Evolutionary conservation across 345 rosid genomes (phyloP).

Genomic region (Dipteronia sinensis): DNA sequence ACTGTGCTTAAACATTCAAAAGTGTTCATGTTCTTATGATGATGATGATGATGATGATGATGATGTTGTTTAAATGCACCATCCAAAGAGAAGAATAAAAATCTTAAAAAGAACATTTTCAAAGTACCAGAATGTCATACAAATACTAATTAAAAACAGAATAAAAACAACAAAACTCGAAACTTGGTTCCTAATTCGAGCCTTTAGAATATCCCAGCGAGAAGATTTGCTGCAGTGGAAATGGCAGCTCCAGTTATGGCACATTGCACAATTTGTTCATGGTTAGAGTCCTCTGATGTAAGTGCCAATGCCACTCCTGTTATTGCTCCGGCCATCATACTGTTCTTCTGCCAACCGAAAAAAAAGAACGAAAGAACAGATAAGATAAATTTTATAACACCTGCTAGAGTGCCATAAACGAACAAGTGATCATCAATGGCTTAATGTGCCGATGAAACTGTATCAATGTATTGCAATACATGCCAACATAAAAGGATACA

Average conservation of each 20-base stretch:
- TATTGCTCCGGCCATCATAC: slow-evolving; percentile 89
- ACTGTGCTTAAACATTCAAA: background rate
- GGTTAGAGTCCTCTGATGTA: slow-evolving; percentile 60
- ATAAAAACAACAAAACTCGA: background rate
- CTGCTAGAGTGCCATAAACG: too few relatives aligned
- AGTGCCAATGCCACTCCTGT: slow-evolving; percentile 84
- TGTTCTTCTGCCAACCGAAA: slow-evolving; percentile 62
- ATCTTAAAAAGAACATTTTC: background rate
- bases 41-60: background rate
- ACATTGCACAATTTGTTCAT: slow-evolving; percentile 78
- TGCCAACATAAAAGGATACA: too few relatives aligned
- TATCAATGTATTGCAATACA: background rate
- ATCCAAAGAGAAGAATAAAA: background rate
- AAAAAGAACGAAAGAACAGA: background rate
- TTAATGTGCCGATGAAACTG: too few relatives aligned
- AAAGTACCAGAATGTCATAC: background rate
- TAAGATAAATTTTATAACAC: too few relatives aligned
- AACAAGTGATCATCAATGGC: too few relatives aligned
- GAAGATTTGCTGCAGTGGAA: slow-evolving; percentile 85
- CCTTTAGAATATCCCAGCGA: slow-evolving; percentile 57
- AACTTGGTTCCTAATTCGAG: background rate
- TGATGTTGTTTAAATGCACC: background rate
- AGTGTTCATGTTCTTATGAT: background rate
- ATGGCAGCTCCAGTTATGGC: slow-evolving; percentile 96
- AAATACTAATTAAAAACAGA: background rate